A percentile compares a stretch with the other conserved stretches of the same genome.
These are phyloP conservation scores for Cyclotella cryptica DNA, from an alignment of 108 stramenopile species.

Conservation along the genomic window DNA sequence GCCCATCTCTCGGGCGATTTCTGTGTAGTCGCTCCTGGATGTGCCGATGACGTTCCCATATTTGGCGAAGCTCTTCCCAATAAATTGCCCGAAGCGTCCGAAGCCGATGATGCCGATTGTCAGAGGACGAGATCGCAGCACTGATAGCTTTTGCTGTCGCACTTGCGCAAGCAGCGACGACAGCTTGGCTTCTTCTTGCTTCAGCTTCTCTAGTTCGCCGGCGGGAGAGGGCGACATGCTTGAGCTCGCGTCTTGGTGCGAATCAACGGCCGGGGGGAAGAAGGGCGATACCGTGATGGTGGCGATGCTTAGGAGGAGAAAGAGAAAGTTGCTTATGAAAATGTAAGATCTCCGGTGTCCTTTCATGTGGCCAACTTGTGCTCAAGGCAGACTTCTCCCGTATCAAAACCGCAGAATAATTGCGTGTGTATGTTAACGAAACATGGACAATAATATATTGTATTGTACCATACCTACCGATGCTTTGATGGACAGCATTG, in stretches of 20 bases:
- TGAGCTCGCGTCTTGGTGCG: slow-evolving; percentile 4
- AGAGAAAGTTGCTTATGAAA: not conserved
- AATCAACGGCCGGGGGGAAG: not conserved
- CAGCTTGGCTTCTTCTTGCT: slow-evolving; percentile 16
- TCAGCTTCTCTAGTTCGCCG: slow-evolving; percentile 14
- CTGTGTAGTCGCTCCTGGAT: slow-evolving; percentile 66
- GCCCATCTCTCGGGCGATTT: slow-evolving; percentile 64
- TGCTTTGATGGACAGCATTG: no score
- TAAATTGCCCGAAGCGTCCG: slow-evolving; percentile 94
- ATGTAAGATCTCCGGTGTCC: not conserved
- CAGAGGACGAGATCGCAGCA: slow-evolving; percentile 65
- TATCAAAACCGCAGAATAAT: no score
- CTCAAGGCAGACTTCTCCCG: no score
- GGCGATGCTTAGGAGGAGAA: not conserved
- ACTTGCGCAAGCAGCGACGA: slow-evolving; percentile 48
- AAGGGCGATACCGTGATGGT: not conserved
- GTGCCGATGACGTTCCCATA: slow-evolving; percentile 57
- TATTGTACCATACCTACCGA: no score
- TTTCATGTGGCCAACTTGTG: slow-evolving; percentile 1
- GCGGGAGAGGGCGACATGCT: slow-evolving; percentile 13
- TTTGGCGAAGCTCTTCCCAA: slow-evolving; percentile 66
- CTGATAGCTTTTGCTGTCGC: slow-evolving; percentile 53
- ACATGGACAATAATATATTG: no score
- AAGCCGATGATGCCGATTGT: slow-evolving; percentile 97
- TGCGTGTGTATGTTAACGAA: no score